Base-by-base conservation (phyloP, 257 asterid genomes). In the Ophiorrhiza pumila region DNA sequence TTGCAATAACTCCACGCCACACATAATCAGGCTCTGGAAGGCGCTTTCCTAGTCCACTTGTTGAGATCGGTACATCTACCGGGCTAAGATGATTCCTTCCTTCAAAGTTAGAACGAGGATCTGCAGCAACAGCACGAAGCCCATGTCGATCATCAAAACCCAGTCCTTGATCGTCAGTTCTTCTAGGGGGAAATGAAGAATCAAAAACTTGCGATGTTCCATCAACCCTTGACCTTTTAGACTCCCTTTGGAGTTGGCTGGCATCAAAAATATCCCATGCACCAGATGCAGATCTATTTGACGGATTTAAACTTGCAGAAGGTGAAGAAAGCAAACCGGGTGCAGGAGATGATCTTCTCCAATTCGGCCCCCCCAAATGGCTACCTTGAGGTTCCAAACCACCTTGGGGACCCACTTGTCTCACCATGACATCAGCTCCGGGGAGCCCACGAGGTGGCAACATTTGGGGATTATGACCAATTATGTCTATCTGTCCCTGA, bases 1-100 rank as follows among this genome's bases (percentile, higher is more conserved):
- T 94, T 2, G 99, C 96, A 74, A 94, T 91, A 68, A 89, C 74
- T 65, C 99, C 99, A 58, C 90, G 85, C 99, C 99, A 94, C 84
- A 90, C 81, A 85, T 86, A 85, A 77, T 82, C 87, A 74, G 70
- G 79, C 49, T 87, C 95, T 65, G 83, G 41, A 31, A 63, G 80
- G 55, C 84, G 85, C 71, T 77, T 86, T 49, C 89, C 86, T 73
- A 46, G 74, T 60, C 84, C 92, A 80, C 74, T 70, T 49, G 74
- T 59, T 32, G 76, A 35, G 78, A 63, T 76, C 81, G 86, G 83
- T 69, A n/a, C 71, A 58, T 69, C 80, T 52, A 72, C 61, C 35
- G 87, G 80, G 32, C 79, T 74, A 55, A 45, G 68, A 66, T 55
- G 74, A 70, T 31, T 74, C 37, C 76, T 79, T 13, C 77, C 79